Evolutionary conservation across 2,329 filamentous ascomycete species (phyloP), one percentile per base, ranked within the genome.

Genomic region (Fusarium newnesense): DNA sequence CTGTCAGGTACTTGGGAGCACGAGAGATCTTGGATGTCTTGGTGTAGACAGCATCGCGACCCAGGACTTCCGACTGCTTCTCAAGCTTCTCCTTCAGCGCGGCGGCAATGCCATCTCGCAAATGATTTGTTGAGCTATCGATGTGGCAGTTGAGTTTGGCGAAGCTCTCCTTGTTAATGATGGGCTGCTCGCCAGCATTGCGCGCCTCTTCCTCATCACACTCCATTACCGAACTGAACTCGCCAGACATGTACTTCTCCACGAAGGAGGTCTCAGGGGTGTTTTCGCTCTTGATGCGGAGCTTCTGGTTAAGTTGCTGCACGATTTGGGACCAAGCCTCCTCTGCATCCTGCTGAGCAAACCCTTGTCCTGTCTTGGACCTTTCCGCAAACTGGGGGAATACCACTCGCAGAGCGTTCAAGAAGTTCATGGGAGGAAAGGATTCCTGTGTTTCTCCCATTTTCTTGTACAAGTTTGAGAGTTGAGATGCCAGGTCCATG

Each of bases 281-380:
- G 24, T 83, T 83, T 26, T 84, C 82, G 13, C 88, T 87, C 77
- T 89, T 91, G 72, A 93, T 83, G 79, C 90, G 92, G 57, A 98
- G 84, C 80, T 94, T 96, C 78, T 93, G 89, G 70, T 93, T 91
- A 42, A 99, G 85, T 79, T 96, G 93, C 49, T 93, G 91, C 10
- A 99, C 85, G 70, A 99, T 97, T 80, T 98, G 96, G 26, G 96
- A 96, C 95, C 96, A 99, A 52, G 96, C 96, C 83, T 99, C 96
- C 82, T 99, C 96, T 2, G 96, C 96, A 84, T 99, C 96, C 83
- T 99, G 96, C 83, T 99, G 96, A n/a, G 96, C 95, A 79, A 92
- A 98, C 11, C 94, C 95, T 65, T 92, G 87, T 28, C 94, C 93
- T 37, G 92, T 92, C 81, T 94, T 95, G 62, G 94, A 90, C 78